phyloP scores from a whole-genome alignment of 2,329 filamentous ascomycete species.

The Metarhizium robertsii region DNA sequence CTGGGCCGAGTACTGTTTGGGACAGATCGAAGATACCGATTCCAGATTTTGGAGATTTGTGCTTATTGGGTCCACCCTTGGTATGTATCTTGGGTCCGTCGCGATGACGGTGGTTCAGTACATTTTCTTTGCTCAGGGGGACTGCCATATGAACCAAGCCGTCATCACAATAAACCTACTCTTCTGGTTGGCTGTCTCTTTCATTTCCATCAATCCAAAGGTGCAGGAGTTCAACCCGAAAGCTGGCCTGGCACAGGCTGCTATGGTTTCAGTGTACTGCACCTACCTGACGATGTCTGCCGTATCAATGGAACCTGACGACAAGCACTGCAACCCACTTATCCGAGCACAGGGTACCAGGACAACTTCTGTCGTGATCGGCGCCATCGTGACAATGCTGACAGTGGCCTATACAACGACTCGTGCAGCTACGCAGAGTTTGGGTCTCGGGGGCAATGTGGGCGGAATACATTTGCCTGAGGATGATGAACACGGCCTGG shows the following conservation, averaged over 20 bases:
- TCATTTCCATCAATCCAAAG: conserved; percentile 78
- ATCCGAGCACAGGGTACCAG: conserved; percentile 77
- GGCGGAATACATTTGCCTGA: conserved; percentile 48
- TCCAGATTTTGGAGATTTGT: conserved; percentile 76
- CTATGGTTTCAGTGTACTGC: conserved; percentile 96
- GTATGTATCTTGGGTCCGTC: conserved; percentile 86
- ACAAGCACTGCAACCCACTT: conserved; percentile 89
- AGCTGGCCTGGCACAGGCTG: conserved; percentile 90
- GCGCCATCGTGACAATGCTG: conserved; percentile 90
- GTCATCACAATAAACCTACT: conserved; percentile 92
- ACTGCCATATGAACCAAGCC: conserved; percentile 92
- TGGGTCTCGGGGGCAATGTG: conserved; percentile 56
- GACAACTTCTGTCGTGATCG: conserved; percentile 83
- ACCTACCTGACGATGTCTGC: conserved; percentile 98
- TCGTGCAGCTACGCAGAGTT: conserved; percentile 82
- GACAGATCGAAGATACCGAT: conserved; percentile 84
- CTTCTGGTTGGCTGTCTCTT: conserved; percentile 69
- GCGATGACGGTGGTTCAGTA: conserved; percentile 97
- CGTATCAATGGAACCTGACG: conserved; percentile 95
- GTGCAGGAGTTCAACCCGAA: conserved; percentile 90
- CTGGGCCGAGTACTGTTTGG: conserved; percentile 93
- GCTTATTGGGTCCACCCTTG: conserved; percentile 82
- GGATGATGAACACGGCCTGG: conserved; percentile 77
- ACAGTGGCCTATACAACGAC: conserved; percentile 98
- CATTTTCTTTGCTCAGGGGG: conserved; percentile 76